Base-by-base conservation (phyloP, 345 rosid species). In the Citrus trifoliata region DNA sequence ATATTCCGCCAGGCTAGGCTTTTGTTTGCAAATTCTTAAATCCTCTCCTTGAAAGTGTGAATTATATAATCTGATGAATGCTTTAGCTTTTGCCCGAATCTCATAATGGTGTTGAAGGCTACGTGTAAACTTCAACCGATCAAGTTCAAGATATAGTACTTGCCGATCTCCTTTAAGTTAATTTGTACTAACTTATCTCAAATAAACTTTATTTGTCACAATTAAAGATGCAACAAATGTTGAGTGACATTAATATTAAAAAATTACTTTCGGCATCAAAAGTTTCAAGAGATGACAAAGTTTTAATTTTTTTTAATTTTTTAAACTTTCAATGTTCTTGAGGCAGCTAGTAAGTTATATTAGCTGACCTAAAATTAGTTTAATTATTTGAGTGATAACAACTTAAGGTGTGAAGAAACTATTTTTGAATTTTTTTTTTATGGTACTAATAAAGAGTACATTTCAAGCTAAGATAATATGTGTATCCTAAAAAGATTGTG, bases 1-100 rank as follows among this genome's bases (percentile, higher is more conserved):
- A 16, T 56, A 16, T 71, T 71, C 75, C 75, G 35, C 63, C 27
- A 71, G 32, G 75, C 75, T 71, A 71, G 75, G 64, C 75, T 71
- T 71, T 71, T 71, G 30, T 55, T 24, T 42, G 56, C 75, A 71
- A 71, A 71, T 24, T 53, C 21, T 18, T 53, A 51, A 70, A 24
- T 70, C 30, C 55, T 48, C 59, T 25, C 51, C 51, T 9, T n/a
- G 21, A 48, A 46, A 46, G 51, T 46, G 61, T 19, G 38, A 21
- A 48, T 70, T 22, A 18, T 64, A 16, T 32, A 69, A 25, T 24
- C 25, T 38, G 25, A 24, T 12, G 21, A 25, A 28, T 51, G 74
- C 73, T 48, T 70, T 70, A 48, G 60, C 38, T 69, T 69, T 69
- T 71, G 18, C 22, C 28, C n/a, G 13, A 28, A 30, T 30, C 35